A percentile compares a stretch with the other conserved stretches of the same genome.
These are phyloP conservation scores for Russula earlei DNA, from an alignment of 768 basidiomycete genomes.

Conservation along the genomic window DNA sequence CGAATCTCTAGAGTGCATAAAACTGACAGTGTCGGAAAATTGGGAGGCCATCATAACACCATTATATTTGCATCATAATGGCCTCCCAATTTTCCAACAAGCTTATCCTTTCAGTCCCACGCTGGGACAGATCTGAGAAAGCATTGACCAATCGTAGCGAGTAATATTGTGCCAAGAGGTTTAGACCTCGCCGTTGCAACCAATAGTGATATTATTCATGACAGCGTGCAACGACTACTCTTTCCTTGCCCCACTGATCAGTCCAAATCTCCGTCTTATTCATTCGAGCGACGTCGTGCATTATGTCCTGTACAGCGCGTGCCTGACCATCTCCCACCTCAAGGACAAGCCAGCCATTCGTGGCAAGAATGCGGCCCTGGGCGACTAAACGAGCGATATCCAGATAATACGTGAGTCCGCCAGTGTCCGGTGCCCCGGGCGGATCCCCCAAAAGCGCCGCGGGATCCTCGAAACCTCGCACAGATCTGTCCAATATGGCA, in stretches of 20 bases:
- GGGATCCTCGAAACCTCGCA: slow-evolving; percentile 71
- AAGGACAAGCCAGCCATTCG: slow-evolving; percentile 53
- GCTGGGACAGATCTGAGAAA: too few relatives aligned
- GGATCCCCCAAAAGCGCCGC: slow-evolving; percentile 73
- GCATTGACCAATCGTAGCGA: too few relatives aligned
- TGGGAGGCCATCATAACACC: too few relatives aligned
- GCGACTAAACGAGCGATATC: slow-evolving; percentile 56
- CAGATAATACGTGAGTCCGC: slow-evolving; percentile 64
- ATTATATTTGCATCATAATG: too few relatives aligned
- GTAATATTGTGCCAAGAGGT: too few relatives aligned
- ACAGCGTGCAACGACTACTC: slow-evolving; percentile 50
- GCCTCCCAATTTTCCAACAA: too few relatives aligned
- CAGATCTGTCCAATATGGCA: slow-evolving; percentile 51
- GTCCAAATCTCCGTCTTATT: slow-evolving; percentile 55
- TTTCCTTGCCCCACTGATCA: slow-evolving; percentile 71
- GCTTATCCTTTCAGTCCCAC: too few relatives aligned
- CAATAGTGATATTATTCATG: background rate
- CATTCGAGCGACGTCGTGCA: slow-evolving; percentile 40
- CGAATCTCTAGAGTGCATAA: too few relatives aligned
- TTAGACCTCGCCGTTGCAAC: too few relatives aligned
- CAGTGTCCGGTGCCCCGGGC: slow-evolving; percentile 26
- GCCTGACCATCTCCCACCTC: slow-evolving; percentile 78
- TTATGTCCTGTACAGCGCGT: slow-evolving; percentile 45
- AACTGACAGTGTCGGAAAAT: too few relatives aligned
- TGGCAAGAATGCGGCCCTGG: slow-evolving; percentile 40